These are phyloP conservation scores for Ambrosia artemisiifolia DNA, from an alignment of 129 eudicot species.

Conservation along the genomic window DNA sequence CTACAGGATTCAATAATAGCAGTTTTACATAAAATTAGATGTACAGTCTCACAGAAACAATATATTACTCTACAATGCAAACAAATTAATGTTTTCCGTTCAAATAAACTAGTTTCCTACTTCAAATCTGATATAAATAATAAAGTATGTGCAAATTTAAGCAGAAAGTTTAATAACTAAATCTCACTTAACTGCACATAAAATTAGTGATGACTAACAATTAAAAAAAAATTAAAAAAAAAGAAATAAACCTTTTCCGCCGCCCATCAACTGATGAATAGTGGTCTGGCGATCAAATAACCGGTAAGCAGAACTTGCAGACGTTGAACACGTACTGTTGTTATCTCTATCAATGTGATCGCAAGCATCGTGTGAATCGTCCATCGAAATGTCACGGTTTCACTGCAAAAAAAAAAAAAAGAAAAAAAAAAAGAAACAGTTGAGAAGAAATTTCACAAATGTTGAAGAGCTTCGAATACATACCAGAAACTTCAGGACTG, in stretches of 20 bases:
- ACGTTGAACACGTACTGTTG: constrained; percentile 40
- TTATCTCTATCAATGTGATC: constrained; percentile 28
- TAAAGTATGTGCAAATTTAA: neutral
- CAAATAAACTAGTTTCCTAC: neutral
- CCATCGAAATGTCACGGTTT: constrained; percentile 28
- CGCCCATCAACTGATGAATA: constrained; percentile 90
- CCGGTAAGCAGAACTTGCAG: constrained; percentile 54
- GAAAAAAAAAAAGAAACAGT: constrained; percentile 21
- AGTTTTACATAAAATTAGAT: neutral
- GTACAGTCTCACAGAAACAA: neutral
- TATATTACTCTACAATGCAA: neutral
- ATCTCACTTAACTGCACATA: neutral
- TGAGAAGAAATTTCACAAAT: neutral
- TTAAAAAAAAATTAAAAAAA: no score
- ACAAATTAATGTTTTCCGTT: neutral
- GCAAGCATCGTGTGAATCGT: constrained; percentile 27
- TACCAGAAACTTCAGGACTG: neutral
- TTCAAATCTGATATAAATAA: neutral
- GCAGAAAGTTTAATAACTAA: neutral
- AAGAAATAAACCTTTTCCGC: constrained; percentile 94
- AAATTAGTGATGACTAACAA: neutral
- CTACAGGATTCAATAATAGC: neutral
- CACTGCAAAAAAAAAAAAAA: constrained; percentile 22
- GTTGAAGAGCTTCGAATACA: neutral
- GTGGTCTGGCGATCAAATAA: constrained; percentile 59